Evolutionary conservation across 257 asterid species (phyloP).

Genomic region (Verbena officinalis): DNA sequence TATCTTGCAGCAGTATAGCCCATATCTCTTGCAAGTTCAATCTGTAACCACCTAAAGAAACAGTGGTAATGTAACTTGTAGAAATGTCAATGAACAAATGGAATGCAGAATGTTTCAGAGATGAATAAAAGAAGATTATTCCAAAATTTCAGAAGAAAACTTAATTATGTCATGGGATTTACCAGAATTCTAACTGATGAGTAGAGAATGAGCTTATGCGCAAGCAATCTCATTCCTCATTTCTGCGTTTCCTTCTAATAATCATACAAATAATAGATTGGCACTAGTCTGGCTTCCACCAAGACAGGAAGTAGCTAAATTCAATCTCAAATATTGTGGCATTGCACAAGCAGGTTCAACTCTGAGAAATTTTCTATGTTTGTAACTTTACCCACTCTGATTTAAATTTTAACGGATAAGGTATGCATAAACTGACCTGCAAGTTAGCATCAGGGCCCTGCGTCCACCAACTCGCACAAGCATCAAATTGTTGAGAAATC

Average conservation of each 20-base stretch:
- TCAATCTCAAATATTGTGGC: not conserved
- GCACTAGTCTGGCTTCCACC: not conserved
- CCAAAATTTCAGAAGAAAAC: conserved; percentile 11
- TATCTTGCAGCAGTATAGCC: conserved; percentile 95
- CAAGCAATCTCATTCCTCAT: not conserved
- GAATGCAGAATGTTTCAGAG: conserved; percentile 22
- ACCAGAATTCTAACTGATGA: not conserved
- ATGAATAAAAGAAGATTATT: conserved; percentile 15
- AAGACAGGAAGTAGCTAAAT: not conserved
- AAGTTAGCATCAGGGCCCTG: conserved; percentile 91
- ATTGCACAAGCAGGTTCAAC: conserved; percentile 4
- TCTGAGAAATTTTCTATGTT: too few relatives aligned
- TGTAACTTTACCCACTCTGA: not conserved
- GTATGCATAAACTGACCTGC: conserved; percentile 69
- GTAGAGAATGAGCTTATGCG: conserved; percentile 5
- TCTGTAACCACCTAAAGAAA: conserved; percentile 84
- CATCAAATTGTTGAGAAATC: conserved; percentile 91
- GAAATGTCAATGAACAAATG: conserved; percentile 22
- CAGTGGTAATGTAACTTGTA: conserved; percentile 51
- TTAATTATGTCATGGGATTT: conserved; percentile 11
- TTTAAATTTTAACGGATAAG: not conserved
- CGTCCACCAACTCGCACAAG: conserved; percentile 99
- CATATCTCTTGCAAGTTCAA: conserved; percentile 96
- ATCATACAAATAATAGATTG: not conserved
- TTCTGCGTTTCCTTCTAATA: conserved; percentile 10